A percentile compares a stretch with the other conserved stretches of the same genome.
These are phyloP conservation scores for Penicillium sp. DNA, from an alignment of 2,329 filamentous ascomycete species.

Conservation along the genomic window DNA sequence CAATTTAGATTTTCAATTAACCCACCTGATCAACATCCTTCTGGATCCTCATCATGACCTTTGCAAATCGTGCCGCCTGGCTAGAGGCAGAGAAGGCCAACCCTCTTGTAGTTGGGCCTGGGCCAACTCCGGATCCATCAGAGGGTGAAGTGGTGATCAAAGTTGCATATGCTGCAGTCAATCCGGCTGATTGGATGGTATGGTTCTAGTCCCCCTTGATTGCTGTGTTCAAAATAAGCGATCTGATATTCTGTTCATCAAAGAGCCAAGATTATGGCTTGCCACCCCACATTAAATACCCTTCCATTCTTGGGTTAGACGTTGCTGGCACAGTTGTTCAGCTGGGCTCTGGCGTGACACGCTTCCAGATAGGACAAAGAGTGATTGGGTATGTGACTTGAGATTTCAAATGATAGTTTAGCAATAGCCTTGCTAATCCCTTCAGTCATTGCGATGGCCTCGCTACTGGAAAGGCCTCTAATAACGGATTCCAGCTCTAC, in stretches of 20 bases:
- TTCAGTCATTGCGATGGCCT: slow-evolving; percentile 21
- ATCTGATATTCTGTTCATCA: neutral
- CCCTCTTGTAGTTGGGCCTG: slow-evolving; percentile 15
- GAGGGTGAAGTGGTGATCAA: slow-evolving; percentile 26
- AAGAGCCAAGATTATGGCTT: neutral
- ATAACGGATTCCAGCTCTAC: slow-evolving; percentile 36
- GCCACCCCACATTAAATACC: slow-evolving; percentile 10
- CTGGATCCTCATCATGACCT: neutral
- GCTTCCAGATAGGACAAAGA: slow-evolving; percentile 35
- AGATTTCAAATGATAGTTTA: neutral
- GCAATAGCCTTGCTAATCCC: neutral
- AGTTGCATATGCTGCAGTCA: slow-evolving; percentile 22
- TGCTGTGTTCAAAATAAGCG: neutral
- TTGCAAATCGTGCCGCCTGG: slow-evolving; percentile 23
- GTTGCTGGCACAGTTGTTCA: slow-evolving; percentile 53
- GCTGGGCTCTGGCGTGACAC: slow-evolving; percentile 39
- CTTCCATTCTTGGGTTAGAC: slow-evolving; percentile 46
- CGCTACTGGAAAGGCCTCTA: slow-evolving; percentile 30
- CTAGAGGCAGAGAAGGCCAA: slow-evolving; percentile 8
- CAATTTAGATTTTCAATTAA: neutral
- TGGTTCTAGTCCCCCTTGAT: neutral
- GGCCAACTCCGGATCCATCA: slow-evolving; percentile 15
- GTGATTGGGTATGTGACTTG: slow-evolving; percentile 29
- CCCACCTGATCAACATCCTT: neutral
- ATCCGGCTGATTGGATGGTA: slow-evolving; percentile 23